Evolutionary conservation across 345 rosid genomes (phyloP), one percentile per base, ranked within the genome.

Genomic region (Gossypium australe): DNA sequence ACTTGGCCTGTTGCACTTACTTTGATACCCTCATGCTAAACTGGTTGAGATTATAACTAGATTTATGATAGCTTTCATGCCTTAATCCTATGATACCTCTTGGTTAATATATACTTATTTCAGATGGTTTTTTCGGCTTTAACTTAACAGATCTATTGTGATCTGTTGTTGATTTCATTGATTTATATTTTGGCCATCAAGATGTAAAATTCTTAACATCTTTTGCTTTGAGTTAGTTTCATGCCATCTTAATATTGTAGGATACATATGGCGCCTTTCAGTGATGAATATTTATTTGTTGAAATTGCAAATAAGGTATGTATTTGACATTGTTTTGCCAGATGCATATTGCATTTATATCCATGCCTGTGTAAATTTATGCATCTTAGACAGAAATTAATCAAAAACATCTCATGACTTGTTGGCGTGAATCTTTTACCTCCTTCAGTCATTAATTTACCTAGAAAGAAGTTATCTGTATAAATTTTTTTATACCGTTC

Each of bases 181-280:
- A 51, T 52, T 52, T 70, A 29, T 70, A 43, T 52, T 70, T 70
- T 52, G 47, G n/a, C 11, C 60, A 52, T 52, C 11, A 52, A 27
- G 25, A 45, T 70, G 60, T 51, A 52, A 25, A 69, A 51, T 69
- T 44, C 41, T 51, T 27, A 29, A 69, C 57, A 22, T 51, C 20
- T 51, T 49, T 48, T 68, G 29, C 14, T 41, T 48, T 25, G 71
- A 27, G 56, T 27, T 70, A 17, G 48, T n/a, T 60, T 70, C 60
- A 70, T 52, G 27, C 45, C 34, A 27, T 77, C 59, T 73, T 57
- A 69, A 72, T 66, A 67, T 74, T 86, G 88, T 85, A 95, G 99
- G 97, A 90, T 95, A 78, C 98, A 95, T 78, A 90, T 93, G 98
- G 98, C 99, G 71, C 99, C 99, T 80, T 95, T 95, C 76, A 93